Evolutionary conservation across 2,329 filamentous ascomycete genomes (phyloP), one percentile per base, ranked within the genome.

Genomic region (Esteya vermicola): DNA sequence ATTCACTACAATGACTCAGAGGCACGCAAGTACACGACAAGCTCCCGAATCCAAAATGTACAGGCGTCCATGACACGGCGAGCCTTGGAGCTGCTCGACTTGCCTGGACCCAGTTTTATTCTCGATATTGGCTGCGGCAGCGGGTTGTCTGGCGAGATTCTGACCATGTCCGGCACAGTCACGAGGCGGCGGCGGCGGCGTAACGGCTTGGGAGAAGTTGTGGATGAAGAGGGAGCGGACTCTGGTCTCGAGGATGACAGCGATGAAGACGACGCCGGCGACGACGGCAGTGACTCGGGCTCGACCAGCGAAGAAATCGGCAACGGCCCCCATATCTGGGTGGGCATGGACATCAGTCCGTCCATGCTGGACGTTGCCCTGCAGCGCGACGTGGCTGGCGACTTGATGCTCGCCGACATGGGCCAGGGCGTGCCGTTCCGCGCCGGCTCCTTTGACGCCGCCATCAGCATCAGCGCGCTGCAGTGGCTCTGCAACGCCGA

Each of bases 401-500:
- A 98, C 55, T 63, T 98, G n/a, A 69, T 98, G 51, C 74, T 98
- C 1, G 85, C 86, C 4, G 91, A 98, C 54, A 93, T 95, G 38
- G 91, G 91, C 0, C 91, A 98, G 55, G 91, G 91, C 2, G 76
- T 98, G 0, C 91, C 91, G 0, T 98, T 98, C 57, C 78, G 91
- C 14, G 75, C 91, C 0, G 91, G 91, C 25, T 76, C 80, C 0
- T 98, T 98, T 55, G 91, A 98, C 57, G 91, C 89, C 0, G 91
- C 91, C 19, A 86, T 98, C 51, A 86, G 79, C 53, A 96, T 98
- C 56, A 85, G 78, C 50, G 91, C 91, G 1, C 82, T 98, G n/a
- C 91, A 98, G 60, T 98, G 91, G 91, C 69, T 98, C 23, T 98
- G 91, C 60, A 96, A 94, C 58, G 91, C 89, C 31, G 91, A 96